Evolutionary conservation across 129 eudicot species (phyloP), one percentile per base, ranked within the genome.

Genomic region (Silybum marianum): DNA sequence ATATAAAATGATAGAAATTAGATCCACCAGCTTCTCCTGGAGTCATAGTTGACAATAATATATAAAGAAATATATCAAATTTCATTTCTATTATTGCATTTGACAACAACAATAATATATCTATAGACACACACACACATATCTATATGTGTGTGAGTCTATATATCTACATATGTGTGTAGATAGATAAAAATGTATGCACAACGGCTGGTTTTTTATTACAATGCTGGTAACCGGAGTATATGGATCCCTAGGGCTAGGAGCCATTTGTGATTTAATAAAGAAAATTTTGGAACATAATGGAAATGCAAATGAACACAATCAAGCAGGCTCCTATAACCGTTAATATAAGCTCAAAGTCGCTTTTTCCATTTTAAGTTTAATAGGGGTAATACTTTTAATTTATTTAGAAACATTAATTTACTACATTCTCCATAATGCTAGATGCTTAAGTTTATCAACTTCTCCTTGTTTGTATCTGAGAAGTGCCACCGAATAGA

Each of bases 1-100:
- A 42, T 13, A 72, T 69, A 72, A 28, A 62, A 28, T 28, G 30
- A 28, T 28, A 28, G 3, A 28, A 28, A 36, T 3, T 16, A 19
- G 62, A 62, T 65, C 62, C 78, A 46, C 76, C 72, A 78, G 63
- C 58, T 78, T 78, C 63, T 84, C 39, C 68, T 23, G 36, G 34
- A 22, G 42, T 69, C 69, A 22, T 30, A 79, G 34, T 51, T 80
- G 77, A 42, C 82, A 63, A 71, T 54, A 6, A 14, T 69, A 30
- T 5, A 13, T 25, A 69, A 44, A 21, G 7, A 46, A 44, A 8
- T 30, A 40, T 51, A 68, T n/a, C 51, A 44, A 44, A 62, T 26
- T n/a, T 26, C 76, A 19, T 26, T 71, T 80, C 65, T 32, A 76
- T 39, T 26, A 67, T 78, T 63, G 58, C 75, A 67, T 39, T 67